These are phyloP conservation scores for Kodamaea kaohsiungensis DNA, from an alignment of 805 yeast species.

Conservation along the genomic window DNA sequence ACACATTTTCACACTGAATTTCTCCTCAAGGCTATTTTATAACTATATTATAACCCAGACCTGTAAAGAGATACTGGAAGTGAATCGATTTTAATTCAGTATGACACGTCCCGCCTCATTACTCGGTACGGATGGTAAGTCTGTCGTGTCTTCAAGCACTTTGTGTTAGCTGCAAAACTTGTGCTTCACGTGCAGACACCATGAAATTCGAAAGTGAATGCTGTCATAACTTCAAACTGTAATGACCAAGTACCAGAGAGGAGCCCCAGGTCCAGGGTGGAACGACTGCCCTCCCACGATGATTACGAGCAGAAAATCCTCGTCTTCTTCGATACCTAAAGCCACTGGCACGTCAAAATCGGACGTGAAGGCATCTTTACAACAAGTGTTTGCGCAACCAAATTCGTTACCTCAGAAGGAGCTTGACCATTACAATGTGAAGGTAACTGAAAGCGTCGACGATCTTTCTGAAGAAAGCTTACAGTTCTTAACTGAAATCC, in stretches of 20 bases:
- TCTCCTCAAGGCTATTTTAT: too few species aligned
- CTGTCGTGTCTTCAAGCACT: background rate
- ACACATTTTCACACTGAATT: too few species aligned
- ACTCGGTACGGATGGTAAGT: background rate
- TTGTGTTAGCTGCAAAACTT: background rate
- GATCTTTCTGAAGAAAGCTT: slow-evolving; percentile 2
- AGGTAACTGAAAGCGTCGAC: slow-evolving; percentile 23
- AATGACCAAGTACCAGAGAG: slow-evolving; percentile 38
- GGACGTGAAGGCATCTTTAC: slow-evolving; percentile 14
- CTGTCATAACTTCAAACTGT: background rate
- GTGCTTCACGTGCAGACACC: background rate
- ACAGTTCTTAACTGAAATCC: slow-evolving; percentile 16
- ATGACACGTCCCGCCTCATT: too few species aligned
- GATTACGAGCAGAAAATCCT: background rate
- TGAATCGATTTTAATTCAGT: too few species aligned
- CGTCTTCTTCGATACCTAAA: background rate
- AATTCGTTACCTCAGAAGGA: slow-evolving; percentile 43
- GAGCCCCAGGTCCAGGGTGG: slow-evolving; percentile 44
- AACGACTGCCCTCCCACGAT: slow-evolving; percentile 53
- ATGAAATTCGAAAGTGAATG: background rate
- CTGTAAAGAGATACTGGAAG: background rate
- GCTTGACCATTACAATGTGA: slow-evolving; percentile 43
- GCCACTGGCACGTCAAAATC: background rate
- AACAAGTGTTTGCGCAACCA: slow-evolving; percentile 23
- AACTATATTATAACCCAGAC: too few species aligned